Base-by-base conservation (phyloP, 169 alveolate species). In the Theileria orientalis region DNA sequence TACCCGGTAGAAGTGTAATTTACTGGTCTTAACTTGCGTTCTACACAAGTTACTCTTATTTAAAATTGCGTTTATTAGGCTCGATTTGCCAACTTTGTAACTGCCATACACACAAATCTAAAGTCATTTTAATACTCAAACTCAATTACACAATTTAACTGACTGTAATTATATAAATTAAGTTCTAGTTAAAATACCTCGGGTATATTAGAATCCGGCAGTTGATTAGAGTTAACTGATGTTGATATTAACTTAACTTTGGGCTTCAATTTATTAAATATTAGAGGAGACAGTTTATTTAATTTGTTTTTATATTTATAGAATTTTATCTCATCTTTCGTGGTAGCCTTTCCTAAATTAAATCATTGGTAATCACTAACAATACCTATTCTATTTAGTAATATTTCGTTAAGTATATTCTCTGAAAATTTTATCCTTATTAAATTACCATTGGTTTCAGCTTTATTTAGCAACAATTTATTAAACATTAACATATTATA, bases 91-190 rank as follows among this genome's bases (percentile, higher is more conserved):
- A 69, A 84, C 59, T 33, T 90, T 90, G 0, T 91, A 71, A 35
- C 93, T 84, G 14, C 94, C 94, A 56, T 74, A 82, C 46, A 90
- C 74, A 37, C 92, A 92, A n/a, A 90, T 74, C 87, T 90, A 47
- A 14, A 37, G 32, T 8, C n/a, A n/a, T n/a, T n/a, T n/a, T n/a
- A n/a, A n/a, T n/a, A n/a, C n/a, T n/a, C n/a, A n/a, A n/a, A 9
- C 21, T 21, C 25, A 52, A 19, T 13, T 27, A 46, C 6, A 8
- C 37, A 5, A 19, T 61, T 13, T 19, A 9, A 11, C 8, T 27
- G 35, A 16, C 13, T 16, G 54, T 13, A 13, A 56, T 56, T n/a
- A n/a, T n/a, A 59, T 21, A 59, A 37, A 13, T 33, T 57, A 13
- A 59, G 19, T 21, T 23, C 19, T 21, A 30, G 13, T 7, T 9